Evolutionary conservation across 2,329 filamentous ascomycete genomes (phyloP), one percentile per base, ranked within the genome.

Genomic region (Cadophora luteo-olivacea): DNA sequence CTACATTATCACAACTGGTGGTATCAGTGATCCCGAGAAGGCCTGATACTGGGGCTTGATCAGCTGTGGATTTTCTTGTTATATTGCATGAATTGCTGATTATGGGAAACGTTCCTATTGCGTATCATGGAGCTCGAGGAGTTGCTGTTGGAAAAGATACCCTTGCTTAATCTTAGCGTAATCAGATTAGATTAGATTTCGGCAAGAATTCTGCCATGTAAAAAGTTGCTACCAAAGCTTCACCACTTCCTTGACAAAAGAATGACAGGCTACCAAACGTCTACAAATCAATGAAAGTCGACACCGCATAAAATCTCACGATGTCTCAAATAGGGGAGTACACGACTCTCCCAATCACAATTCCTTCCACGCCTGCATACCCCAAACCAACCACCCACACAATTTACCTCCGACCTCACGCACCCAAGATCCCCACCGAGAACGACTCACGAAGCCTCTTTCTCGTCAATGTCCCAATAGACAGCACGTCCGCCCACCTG

Each of bases 391-490:
- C 89, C 68, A 88, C 87, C 61, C 96, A 98, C 82, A 93, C 94
- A 80, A 84, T 98, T 75, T 97, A 97, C 82, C 82, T 98, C 66
- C 92, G 93, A 72, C 89, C 89, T 66, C 94, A 98, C 80, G 86
- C 90, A 57, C 94, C 95, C 69, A 93, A 91, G 81, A 86, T 92
- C 51, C 89, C 92, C 16, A 91, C 91, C 8, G 84, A 86, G 65
- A 86, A 92, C 79, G 91, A 95, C 74, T 83, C 88, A 19, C 90
- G 94, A 74, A 94, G 92, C 70, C 85, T 99, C 22, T 99, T 97
- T 80, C 78, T 97, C n/a, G 92, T 94, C 72, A 98, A 99, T 76
- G 82, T 97, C 0, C 96, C 96, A 7, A 84, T 91, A 71, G 94
- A 97, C 77, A 90, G 93, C 68, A 97, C 93, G 4, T 90, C 93